Evolutionary conservation across 345 rosid genomes (phyloP), one percentile per base, ranked within the genome.

Genomic region (Crucihimalaya himalaica): DNA sequence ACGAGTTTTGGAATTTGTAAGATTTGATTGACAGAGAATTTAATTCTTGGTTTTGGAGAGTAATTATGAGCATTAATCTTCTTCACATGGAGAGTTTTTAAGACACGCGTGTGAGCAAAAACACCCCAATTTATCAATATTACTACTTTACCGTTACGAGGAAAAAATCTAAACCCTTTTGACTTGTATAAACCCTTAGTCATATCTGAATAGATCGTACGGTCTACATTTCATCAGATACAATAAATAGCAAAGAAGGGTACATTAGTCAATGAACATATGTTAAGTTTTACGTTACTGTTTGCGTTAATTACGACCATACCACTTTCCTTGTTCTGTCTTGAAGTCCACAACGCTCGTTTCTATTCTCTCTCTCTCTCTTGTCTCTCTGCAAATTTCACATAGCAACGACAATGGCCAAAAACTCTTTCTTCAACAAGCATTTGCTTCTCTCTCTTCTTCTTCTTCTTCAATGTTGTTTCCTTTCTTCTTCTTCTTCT

Each of bases 331-430:
- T 32, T 34, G 12, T 31, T 32, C 28, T 20, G 53, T 45, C 72
- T 42, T 52, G 18, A 54, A 66, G 12, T 16, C 28, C 28, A 21
- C 39, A 58, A 27, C 71, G 51, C 70, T 14, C 79, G 46, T 71
- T 27, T 75, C 71, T 9, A 42, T 45, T n/a, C 35, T 29, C 69
- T 28, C 51, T 48, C 20, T 46, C 61, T 16, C 72, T 51, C 52
- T 66, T 31, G 48, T 47, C 54, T 37, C 58, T 35, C 40, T 37
- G 43, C 66, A 66, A 43, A 42, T 29, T 67, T 53, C 5, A 23
- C 54, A 57, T 68, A 76, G 52, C 28, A 5, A 32, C 82, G 77
- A 73, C 74, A 76, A 89, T 89, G 96, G 86, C 75, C 71, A 78
- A 75, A 67, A 70, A 46, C 67, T 27, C 40, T 59, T 52, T 64